A percentile compares a stretch with the other conserved stretches of the same genome.
phyloP scores from a whole-genome alignment of 2,329 filamentous ascomycete genomes.

The Pyricularia grisea region DNA sequence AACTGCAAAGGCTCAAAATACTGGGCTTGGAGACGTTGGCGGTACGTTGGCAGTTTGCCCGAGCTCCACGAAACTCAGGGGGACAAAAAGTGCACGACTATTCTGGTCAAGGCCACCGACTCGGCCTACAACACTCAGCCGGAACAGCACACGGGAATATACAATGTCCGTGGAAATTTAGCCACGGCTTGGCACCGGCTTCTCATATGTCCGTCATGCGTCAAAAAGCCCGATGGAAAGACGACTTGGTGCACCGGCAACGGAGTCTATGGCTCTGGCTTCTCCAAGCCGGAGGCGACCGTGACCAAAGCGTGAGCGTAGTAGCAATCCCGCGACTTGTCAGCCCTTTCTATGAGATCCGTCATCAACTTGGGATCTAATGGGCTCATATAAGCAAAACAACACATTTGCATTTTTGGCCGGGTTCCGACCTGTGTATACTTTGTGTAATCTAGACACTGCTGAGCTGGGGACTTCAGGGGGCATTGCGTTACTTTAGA shows the following conservation, averaged over 20 bases:
- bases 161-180: conserved; percentile 55
- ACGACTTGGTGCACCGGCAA: conserved; percentile 19
- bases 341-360: neutral
- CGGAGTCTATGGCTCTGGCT: conserved; percentile 10
- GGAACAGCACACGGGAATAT: conserved; percentile 48
- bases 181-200: conserved; percentile 60
- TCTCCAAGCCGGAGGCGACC: conserved; percentile 1
- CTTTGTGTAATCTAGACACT: neutral
- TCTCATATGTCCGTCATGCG: conserved; percentile 23
- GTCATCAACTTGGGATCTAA: neutral
- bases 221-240: conserved; percentile 7
- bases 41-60: conserved; percentile 39
- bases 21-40: conserved; percentile 60
- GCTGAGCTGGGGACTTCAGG: neutral
- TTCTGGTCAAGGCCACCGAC: conserved; percentile 58
- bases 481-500: neutral
- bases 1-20: conserved; percentile 29
- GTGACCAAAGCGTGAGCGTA: neutral
- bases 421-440: neutral
- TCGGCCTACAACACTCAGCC: conserved; percentile 59
- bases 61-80: neutral
- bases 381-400: neutral
- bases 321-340: neutral
- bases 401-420: neutral
- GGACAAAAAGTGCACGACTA: conserved; percentile 30